phyloP scores from a whole-genome alignment of 345 rosid species.

The Citrus maxima region DNA sequence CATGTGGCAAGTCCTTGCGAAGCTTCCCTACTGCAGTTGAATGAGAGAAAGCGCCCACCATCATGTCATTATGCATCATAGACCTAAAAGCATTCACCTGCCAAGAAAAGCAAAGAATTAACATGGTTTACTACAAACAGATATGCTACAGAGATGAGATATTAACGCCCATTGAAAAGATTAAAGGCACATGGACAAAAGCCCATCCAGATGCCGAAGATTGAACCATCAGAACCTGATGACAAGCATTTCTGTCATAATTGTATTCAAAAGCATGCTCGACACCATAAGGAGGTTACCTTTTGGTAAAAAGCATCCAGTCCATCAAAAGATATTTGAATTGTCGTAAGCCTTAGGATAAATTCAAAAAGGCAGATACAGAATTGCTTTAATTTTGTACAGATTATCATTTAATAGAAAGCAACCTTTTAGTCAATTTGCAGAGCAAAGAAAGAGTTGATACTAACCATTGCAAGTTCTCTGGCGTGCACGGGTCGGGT shows the following conservation, averaged over 20 bases:
- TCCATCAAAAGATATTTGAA: background rate
- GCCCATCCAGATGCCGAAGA: background rate
- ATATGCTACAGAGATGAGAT: background rate
- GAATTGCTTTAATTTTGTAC: background rate
- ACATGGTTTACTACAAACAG: background rate
- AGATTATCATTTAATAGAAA: background rate
- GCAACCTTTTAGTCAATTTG: background rate
- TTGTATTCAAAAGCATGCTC: background rate
- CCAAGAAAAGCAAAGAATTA: constrained; percentile 18
- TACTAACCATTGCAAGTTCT: constrained; percentile 83
- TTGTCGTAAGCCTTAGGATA: background rate
- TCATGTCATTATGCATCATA: constrained; percentile 92
- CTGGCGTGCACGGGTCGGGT: constrained; percentile 75
- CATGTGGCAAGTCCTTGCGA: constrained; percentile 85
- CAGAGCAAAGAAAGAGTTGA: background rate
- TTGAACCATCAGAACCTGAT: background rate
- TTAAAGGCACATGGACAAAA: background rate
- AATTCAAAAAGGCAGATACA: background rate
- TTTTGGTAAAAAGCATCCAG: background rate
- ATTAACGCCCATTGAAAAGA: background rate
- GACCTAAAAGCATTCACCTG: constrained; percentile 93
- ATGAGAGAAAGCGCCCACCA: constrained; percentile 93
- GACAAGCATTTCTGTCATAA: background rate
- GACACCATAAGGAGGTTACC: background rate
- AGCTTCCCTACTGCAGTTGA: constrained; percentile 96